Percentiles rank a stretch among this genome's conserved stretches.
Evolutionary conservation across 2,329 filamentous ascomycete genomes (phyloP).

Genomic region (Dactylonectria macrodidyma): DNA sequence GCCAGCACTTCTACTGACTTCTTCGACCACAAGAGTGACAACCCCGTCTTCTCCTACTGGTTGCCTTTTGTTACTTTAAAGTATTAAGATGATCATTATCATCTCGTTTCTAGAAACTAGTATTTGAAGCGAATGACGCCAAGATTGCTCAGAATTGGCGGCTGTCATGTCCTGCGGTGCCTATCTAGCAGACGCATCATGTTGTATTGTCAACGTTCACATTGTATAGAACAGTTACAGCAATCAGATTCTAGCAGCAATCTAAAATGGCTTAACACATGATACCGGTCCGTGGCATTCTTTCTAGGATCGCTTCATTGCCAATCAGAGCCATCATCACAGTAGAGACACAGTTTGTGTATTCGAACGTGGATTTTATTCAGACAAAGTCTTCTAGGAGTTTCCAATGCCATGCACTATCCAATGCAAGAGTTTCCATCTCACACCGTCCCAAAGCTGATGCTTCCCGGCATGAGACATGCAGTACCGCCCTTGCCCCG

Average conservation of each 20-base stretch:
- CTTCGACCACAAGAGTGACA: not conserved
- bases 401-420: conserved; percentile 15
- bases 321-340: not conserved
- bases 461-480: conserved; percentile 18
- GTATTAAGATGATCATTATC: too few relatives aligned
- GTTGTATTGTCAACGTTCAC: too few relatives aligned
- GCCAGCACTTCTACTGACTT: not conserved
- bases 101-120: not conserved
- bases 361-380: conserved; percentile 18
- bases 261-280: not conserved
- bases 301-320: not conserved
- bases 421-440: conserved; percentile 18
- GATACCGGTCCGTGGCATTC: not conserved
- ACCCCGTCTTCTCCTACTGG: not conserved
- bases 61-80: not conserved
- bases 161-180: not conserved
- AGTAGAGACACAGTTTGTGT: not conserved
- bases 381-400: conserved; percentile 6
- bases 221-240: too few relatives aligned
- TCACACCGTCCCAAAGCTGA: conserved; percentile 18
- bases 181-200: not conserved
- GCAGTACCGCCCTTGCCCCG: conserved; percentile 8
- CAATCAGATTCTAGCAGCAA: too few relatives aligned
- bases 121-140: not conserved
- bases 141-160: not conserved